phyloP scores from a whole-genome alignment of 2,329 filamentous ascomycete genomes.

The Fusarium torulosum region DNA sequence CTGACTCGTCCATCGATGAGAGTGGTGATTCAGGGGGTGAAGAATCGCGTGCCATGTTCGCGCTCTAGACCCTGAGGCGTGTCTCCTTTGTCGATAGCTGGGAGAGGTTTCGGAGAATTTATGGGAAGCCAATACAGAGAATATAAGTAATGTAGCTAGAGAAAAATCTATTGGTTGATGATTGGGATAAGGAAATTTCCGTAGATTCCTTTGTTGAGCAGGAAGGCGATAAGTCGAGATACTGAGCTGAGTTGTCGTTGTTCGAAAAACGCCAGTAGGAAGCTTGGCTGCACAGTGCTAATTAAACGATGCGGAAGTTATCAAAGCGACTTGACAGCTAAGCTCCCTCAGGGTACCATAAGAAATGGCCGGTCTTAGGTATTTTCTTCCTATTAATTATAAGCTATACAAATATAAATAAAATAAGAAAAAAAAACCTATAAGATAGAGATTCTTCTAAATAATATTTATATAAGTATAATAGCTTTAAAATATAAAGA shows the following conservation, averaged over 20 bases:
- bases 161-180: background rate
- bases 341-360: slow-evolving; percentile 38
- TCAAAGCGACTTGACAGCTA: background rate
- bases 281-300: slow-evolving; percentile 45
- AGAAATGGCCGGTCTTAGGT: no score
- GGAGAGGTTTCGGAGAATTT: slow-evolving; percentile 13
- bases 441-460: no score
- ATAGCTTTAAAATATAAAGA: no score
- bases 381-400: no score
- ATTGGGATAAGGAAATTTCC: background rate
- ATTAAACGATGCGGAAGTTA: background rate
- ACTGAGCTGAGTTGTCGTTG: slow-evolving; percentile 12
- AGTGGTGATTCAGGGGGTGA: slow-evolving; percentile 61
- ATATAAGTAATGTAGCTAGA: background rate
- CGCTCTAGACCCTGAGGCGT: slow-evolving; percentile 41
- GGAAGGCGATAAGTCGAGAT: slow-evolving; percentile 28
- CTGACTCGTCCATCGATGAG: slow-evolving; percentile 61
- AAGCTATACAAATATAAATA: no score
- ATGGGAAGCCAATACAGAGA: background rate
- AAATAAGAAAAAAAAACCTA: no score
- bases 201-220: slow-evolving; percentile 14
- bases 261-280: slow-evolving; percentile 46
- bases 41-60: slow-evolving; percentile 54
- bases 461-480: no score
- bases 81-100: slow-evolving; percentile 35